Percentiles rank a stretch among this genome's conserved stretches.
These are phyloP conservation scores for Globisporangium acanthophoron DNA, from an alignment of 352 stramenopile genomes.

Conservation along the genomic window DNA sequence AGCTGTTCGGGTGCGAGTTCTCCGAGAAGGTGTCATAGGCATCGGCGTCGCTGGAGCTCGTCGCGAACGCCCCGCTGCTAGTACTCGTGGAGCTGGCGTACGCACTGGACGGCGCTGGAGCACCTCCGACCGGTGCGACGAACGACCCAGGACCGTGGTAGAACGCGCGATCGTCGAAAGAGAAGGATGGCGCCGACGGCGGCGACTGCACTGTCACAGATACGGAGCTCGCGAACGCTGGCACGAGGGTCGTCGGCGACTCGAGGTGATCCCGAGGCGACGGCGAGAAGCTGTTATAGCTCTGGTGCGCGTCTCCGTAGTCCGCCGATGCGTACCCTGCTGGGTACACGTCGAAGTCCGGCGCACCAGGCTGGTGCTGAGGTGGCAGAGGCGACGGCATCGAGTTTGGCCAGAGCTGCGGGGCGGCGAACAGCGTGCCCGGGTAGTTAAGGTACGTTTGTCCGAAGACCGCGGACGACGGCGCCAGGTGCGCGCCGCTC, in stretches of 20 bases:
- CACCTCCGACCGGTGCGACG: background rate
- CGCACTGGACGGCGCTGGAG: background rate
- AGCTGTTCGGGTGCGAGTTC: background rate
- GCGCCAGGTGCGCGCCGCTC: conserved; percentile 4
- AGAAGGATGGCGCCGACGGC: conserved; percentile 10
- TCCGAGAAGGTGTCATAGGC: background rate
- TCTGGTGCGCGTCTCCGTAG: background rate
- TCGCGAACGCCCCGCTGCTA: background rate
- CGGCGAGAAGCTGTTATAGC: conserved; percentile 5
- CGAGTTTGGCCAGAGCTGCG: background rate
- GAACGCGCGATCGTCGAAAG: background rate
- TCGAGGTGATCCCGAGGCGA: conserved; percentile 4
- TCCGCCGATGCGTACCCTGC: background rate
- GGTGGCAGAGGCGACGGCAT: background rate
- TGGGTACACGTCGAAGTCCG: background rate
- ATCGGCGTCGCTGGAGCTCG: background rate
- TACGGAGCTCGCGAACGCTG: background rate
- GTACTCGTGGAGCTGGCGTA: background rate
- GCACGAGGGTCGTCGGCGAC: conserved; percentile 11
- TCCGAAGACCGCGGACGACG: conserved; percentile 1
- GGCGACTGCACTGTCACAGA: background rate
- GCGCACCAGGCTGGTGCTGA: background rate
- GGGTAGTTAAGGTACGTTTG: background rate
- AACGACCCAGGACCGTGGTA: conserved; percentile 7
- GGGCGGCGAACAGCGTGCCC: background rate